A percentile compares a stretch with the other conserved stretches of the same genome.
Evolutionary conservation across 495 filamentous ascomycete species (phyloP).

Genomic region (Aeminium ludgeri): DNA sequence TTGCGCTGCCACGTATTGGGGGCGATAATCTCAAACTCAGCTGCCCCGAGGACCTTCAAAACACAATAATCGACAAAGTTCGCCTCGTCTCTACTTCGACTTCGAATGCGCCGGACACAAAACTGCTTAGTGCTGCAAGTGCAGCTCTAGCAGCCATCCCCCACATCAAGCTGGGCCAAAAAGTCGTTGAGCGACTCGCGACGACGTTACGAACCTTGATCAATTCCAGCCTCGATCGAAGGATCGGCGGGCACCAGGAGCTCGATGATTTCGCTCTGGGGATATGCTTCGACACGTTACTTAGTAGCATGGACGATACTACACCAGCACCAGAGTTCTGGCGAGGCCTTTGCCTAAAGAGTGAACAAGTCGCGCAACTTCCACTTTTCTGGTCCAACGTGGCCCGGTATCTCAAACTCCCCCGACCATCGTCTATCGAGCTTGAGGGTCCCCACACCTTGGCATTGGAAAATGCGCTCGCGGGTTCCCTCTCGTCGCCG

Average conservation of each 20-base stretch:
- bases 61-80: constrained; percentile 2
- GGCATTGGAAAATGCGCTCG: constrained; percentile 41
- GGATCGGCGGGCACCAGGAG: neutral
- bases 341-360: constrained; percentile 2
- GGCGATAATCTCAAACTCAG: constrained; percentile 18
- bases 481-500: constrained; percentile 52
- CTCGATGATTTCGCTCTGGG: neutral
- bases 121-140: neutral
- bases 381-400: constrained; percentile 7
- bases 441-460: constrained; percentile 22
- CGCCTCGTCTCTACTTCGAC: too few species aligned
- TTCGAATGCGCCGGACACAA: neutral
- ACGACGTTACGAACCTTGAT: neutral
- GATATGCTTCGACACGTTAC: neutral
- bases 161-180: neutral
- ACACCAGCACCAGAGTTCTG: neutral
- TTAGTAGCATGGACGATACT: neutral
- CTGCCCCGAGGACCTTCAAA: constrained; percentile 1
- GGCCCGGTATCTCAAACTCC: constrained; percentile 1
- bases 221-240: neutral
- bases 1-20: constrained; percentile 47
- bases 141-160: neutral
- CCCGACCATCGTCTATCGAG: neutral
- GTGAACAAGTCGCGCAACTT: neutral
- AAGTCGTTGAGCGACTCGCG: neutral